Evolutionary conservation across 2,329 filamentous ascomycete genomes (phyloP).

Genomic region (Calonectria leucothoes): DNA sequence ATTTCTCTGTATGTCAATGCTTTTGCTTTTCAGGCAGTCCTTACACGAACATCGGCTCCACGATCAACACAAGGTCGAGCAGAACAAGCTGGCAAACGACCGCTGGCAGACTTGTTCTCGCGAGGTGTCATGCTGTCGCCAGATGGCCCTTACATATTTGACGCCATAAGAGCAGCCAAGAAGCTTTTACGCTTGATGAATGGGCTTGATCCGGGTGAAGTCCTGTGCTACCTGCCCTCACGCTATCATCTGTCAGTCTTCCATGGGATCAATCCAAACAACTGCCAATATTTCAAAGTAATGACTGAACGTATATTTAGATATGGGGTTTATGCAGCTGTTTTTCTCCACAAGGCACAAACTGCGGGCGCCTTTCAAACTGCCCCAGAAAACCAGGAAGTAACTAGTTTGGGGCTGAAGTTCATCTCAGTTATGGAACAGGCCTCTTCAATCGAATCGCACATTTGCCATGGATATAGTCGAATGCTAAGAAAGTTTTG

Average conservation of each 20-base stretch:
- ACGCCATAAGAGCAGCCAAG: background rate
- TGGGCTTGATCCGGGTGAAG: background rate
- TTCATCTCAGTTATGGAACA: background rate
- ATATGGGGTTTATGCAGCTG: background rate
- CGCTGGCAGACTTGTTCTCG: background rate
- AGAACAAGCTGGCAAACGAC: background rate
- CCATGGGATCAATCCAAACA: background rate
- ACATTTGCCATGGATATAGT: background rate
- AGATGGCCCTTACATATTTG: background rate
- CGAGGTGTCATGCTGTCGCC: background rate
- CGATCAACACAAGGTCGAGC: background rate
- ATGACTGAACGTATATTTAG: background rate
- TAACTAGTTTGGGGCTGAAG: background rate
- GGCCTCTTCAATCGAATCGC: background rate
- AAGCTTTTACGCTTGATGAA: background rate
- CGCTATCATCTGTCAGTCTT: background rate
- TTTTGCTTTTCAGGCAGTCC: slow-evolving; percentile 1
- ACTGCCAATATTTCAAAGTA: too few species aligned
- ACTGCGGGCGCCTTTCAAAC: background rate
- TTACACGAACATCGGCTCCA: background rate
- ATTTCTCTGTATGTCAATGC: slow-evolving; percentile 1
- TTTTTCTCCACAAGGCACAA: background rate
- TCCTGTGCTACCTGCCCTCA: background rate
- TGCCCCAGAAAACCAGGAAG: background rate
- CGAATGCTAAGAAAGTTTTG: background rate